These are phyloP conservation scores for Tuber melanosporum DNA, from an alignment of 495 filamentous ascomycete species.

Conservation along the genomic window DNA sequence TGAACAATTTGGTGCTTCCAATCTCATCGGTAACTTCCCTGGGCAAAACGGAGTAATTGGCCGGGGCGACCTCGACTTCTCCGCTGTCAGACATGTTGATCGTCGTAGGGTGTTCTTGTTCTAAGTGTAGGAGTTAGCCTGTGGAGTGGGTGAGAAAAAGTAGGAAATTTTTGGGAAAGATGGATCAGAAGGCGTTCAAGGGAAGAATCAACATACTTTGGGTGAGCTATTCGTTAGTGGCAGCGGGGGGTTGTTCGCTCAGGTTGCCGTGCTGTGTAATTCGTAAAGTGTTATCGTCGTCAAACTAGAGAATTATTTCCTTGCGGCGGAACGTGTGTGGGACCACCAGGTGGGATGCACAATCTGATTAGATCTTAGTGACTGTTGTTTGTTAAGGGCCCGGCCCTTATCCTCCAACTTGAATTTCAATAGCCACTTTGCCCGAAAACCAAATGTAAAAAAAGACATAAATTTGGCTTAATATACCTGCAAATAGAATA, in stretches of 20 bases:
- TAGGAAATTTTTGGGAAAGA: background rate
- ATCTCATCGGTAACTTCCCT: conserved; percentile 88
- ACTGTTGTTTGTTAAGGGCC: conserved; percentile 16
- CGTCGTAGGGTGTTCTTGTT: conserved; percentile 26
- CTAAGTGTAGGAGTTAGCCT: background rate
- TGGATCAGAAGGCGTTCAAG: background rate
- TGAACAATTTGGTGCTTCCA: conserved; percentile 96
- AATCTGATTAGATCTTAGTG: conserved; percentile 25
- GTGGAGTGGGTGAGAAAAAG: conserved; percentile 1
- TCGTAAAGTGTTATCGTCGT: conserved; percentile 18
- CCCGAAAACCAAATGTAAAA: background rate
- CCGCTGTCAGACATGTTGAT: conserved; percentile 88
- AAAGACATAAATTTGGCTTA: background rate
- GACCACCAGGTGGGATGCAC: conserved; percentile 5
- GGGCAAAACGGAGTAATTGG: conserved; percentile 72
- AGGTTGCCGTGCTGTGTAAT: conserved; percentile 20
- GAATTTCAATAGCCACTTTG: background rate
- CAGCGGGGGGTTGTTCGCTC: conserved; percentile 28
- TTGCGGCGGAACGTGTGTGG: conserved; percentile 8
- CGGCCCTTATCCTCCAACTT: conserved; percentile 26
- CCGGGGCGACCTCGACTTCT: conserved; percentile 85
- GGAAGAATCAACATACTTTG: background rate
- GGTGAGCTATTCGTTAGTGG: conserved; percentile 9
- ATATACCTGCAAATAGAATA: background rate
- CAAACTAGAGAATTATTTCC: conserved; percentile 6